phyloP scores from a whole-genome alignment of 2,329 filamentous ascomycete species.

The Sporothrix inflata region DNA sequence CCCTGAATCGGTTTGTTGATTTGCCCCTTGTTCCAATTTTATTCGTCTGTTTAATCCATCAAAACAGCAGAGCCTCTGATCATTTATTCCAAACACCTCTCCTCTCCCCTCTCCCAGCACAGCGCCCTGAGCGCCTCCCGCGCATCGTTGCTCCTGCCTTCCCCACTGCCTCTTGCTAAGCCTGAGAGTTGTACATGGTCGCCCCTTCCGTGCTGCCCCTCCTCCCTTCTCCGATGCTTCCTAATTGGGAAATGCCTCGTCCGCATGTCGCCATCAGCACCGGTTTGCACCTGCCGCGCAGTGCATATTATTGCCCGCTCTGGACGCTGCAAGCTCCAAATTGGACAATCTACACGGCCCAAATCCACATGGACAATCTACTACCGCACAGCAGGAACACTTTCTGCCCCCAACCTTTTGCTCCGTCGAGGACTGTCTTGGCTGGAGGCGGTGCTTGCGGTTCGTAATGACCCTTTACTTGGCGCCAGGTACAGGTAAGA shows the following conservation, averaged over 20 bases:
- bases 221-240: conserved; percentile 8
- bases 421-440: not conserved
- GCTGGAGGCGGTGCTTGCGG: not conserved
- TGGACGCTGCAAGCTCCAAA: not conserved
- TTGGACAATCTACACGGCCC: not conserved
- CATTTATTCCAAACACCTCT: not conserved
- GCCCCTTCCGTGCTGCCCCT: not conserved
- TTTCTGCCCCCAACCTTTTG: not conserved
- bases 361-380: not conserved
- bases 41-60: not conserved
- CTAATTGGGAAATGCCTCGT: not conserved
- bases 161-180: not conserved
- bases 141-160: not conserved
- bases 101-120: not conserved
- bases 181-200: not conserved
- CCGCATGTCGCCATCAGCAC: conserved; percentile 10
- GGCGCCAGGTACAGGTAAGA: not conserved
- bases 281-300: conserved; percentile 5
- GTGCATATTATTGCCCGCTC: conserved; percentile 10
- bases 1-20: conserved; percentile 12
- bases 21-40: conserved; percentile 4
- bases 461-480: not conserved
- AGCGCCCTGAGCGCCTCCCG: not conserved
- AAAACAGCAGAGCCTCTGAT: not conserved
- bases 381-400: not conserved